These are phyloP conservation scores for Rhodosporidiobolus odoratus DNA, from an alignment of 768 basidiomycete species.

Conservation along the genomic window DNA sequence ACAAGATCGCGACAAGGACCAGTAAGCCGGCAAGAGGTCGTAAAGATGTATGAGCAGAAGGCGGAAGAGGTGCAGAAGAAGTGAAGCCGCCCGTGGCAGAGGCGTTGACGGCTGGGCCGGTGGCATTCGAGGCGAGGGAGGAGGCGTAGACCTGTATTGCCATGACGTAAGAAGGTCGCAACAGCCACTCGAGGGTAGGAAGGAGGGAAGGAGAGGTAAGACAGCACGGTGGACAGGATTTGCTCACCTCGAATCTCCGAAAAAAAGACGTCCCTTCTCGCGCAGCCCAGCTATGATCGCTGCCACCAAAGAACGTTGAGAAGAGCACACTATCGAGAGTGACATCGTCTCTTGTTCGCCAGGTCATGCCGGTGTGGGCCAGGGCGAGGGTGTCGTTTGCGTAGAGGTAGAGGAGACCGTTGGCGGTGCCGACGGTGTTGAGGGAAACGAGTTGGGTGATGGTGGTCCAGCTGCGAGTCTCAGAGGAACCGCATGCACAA, in stretches of 20 bases:
- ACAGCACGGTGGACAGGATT: background rate
- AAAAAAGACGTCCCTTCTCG: conserved; percentile 1
- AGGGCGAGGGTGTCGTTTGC: conserved; percentile 17
- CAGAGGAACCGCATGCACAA: background rate
- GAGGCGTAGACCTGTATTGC: conserved; percentile 23
- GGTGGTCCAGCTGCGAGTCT: conserved; percentile 24
- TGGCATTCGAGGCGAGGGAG: background rate
- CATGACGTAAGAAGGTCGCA: background rate
- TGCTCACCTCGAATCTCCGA: conserved; percentile 15
- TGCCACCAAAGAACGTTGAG: conserved; percentile 35
- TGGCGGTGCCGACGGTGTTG: conserved; percentile 24
- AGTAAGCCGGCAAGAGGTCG: background rate
- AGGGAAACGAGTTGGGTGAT: conserved; percentile 31
- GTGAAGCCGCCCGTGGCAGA: background rate
- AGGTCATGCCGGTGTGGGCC: conserved; percentile 15
- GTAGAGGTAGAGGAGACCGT: conserved; percentile 31
- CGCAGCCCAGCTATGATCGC: conserved; percentile 2
- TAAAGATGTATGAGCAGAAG: background rate
- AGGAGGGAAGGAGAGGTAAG: background rate
- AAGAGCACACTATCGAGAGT: conserved; percentile 25
- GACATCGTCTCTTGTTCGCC: conserved; percentile 8
- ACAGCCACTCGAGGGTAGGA: background rate
- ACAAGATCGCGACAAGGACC: no score
- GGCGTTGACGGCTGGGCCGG: background rate
- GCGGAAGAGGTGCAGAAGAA: background rate